Percentiles rank a stretch among this genome's conserved stretches.
phyloP scores from a whole-genome alignment of 306 rosid genomes.

The Psophocarpus tetragonolobus region DNA sequence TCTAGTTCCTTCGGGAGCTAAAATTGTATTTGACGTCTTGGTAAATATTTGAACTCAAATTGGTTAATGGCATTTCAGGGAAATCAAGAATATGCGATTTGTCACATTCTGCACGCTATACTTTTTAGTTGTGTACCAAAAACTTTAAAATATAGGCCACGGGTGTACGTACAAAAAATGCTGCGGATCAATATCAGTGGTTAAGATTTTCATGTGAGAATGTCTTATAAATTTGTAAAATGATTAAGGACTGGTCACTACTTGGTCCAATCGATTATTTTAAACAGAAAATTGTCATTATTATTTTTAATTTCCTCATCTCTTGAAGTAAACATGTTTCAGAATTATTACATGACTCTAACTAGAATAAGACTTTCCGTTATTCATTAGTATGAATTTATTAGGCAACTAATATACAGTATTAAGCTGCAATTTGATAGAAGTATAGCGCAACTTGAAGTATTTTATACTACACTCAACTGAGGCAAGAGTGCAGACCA shows the following conservation, averaged over 20 bases:
- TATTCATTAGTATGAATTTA: background rate
- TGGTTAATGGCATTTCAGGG: background rate
- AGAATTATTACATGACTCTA: constrained; percentile 3
- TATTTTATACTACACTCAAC: constrained; percentile 25
- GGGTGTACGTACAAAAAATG: constrained; percentile 16
- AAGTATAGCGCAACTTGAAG: constrained; percentile 26
- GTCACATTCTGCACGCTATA: constrained; percentile 20
- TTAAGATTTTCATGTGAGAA: constrained; percentile 28
- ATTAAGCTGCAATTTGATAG: constrained; percentile 29
- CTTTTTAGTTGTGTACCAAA: constrained; percentile 5
- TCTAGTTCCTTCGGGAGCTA: background rate
- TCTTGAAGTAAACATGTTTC: constrained; percentile 23
- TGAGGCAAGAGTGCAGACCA: constrained; percentile 17
- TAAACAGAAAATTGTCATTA: background rate
- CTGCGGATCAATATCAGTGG: background rate
- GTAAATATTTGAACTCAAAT: constrained; percentile 8
- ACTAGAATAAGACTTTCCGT: background rate
- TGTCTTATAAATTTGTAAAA: constrained; percentile 30
- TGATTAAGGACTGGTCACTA: constrained; percentile 23
- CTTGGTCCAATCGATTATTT: constrained; percentile 22
- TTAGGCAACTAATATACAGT: constrained; percentile 2
- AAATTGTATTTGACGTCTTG: background rate
- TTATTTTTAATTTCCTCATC: background rate
- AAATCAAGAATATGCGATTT: background rate
- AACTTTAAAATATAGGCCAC: background rate